phyloP scores from a whole-genome alignment of 306 rosid species.

The Quercus parvula region DNA sequence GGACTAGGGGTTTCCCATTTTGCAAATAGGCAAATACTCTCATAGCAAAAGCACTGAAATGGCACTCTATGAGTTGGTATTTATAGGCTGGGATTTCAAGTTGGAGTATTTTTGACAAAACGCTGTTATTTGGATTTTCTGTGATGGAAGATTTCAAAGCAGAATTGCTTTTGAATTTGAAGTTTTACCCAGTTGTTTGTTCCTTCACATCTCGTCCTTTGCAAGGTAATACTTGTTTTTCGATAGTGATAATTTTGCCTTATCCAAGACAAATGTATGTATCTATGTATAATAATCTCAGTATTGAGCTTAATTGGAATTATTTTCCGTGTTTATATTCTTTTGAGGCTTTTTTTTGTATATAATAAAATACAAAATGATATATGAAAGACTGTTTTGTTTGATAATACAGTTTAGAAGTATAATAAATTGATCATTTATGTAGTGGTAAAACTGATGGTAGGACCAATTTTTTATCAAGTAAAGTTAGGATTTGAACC shows the following conservation, averaged over 20 bases:
- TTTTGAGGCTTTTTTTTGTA: neutral
- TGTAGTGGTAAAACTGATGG: no score
- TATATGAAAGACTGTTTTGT: neutral
- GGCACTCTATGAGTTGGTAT: conserved; percentile 14
- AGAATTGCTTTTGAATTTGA: conserved; percentile 41
- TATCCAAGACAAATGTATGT: conserved; percentile 13
- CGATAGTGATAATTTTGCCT: neutral
- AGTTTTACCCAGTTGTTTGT: conserved; percentile 36
- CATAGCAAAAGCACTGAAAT: conserved; percentile 16
- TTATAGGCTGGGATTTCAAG: conserved; percentile 28
- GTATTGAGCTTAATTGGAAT: neutral
- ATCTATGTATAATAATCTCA: neutral
- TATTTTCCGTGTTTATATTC: neutral
- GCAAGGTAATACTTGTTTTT: conserved; percentile 48
- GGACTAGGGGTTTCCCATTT: conserved; percentile 38
- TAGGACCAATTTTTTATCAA: no score
- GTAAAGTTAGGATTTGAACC: neutral
- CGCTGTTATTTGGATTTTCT: conserved; percentile 25
- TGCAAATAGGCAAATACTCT: conserved; percentile 5
- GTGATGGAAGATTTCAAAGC: conserved; percentile 38
- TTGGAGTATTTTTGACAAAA: conserved; percentile 24
- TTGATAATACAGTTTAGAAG: neutral
- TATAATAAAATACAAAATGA: neutral
- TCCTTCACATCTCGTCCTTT: conserved; percentile 34
- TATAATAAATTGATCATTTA: neutral